Evolutionary conservation across 2,329 filamentous ascomycete species (phyloP), one percentile per base, ranked within the genome.

Genomic region (Macroventuria anomochaeta): DNA sequence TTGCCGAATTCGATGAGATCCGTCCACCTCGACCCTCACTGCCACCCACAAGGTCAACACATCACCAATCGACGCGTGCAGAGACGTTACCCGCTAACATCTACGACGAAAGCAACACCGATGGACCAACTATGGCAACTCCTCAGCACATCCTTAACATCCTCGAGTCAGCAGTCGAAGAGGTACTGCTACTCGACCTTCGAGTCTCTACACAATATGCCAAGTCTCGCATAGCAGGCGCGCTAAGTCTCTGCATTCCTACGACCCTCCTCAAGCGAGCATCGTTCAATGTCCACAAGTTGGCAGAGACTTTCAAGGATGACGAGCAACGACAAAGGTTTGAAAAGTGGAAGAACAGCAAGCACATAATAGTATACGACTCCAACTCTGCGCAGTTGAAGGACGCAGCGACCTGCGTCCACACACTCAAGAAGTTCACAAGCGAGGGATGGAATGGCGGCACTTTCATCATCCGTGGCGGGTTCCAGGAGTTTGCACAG

Each of bases 351-450:
- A 83, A 79, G 51, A 81, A 85, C 7, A 87, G 87, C 63, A 86
- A 85, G 55, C 85, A 87, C 67, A 91, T 99, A 17, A 81, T 97
- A 31, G 91, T 96, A 0, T 97, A 97, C 68, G 95, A 97, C 71
- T 83, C 86, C 13, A 84, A 83, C 47, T 95, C 93, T 0, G 79
- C 84, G 0, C 87, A 93, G 51, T 82, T 88, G 68, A 91, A 92
- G 59, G 95, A 99, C 72, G 90, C 93, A 0, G 78, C 84, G 1
- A 86, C 89, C 5, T 89, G 92, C 21, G 80, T 91, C 62, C 96
- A 96, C 72, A 96, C 95, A 58, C 83, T 97, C 20, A 96, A 93
- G 73, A 99, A 99, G 70, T 99, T 99, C 66, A 85, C 85, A 1
- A 87, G 83, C 46, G 93, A 96, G 74, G 91, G 90, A 0, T 97